Conservation (phyloP, 169 alveolate genomes). For the Cystoisospora suis region DNA sequence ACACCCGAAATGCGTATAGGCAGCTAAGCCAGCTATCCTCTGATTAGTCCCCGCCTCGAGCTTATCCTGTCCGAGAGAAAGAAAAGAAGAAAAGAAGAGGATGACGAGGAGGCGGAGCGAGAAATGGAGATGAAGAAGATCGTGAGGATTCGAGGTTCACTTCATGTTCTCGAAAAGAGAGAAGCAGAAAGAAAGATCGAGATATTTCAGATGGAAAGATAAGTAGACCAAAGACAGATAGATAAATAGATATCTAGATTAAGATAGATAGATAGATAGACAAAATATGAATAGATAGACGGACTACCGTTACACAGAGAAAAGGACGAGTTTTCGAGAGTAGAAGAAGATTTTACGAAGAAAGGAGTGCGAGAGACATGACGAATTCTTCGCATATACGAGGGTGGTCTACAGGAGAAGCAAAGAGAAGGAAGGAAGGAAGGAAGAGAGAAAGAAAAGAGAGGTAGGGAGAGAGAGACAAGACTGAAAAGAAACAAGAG, state of each 20-base stretch:
- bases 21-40: slow-evolving; percentile 42
- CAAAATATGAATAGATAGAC: no score
- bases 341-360: not conserved
- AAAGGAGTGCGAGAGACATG: not conserved
- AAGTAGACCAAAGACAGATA: no score
- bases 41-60: slow-evolving; percentile 31
- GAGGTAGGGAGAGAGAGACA: not conserved
- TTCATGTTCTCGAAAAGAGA: no score
- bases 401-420: no score
- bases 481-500: not conserved
- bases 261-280: no score
- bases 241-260: no score
- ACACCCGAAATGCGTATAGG: slow-evolving; percentile 64
- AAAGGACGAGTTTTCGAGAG: no score
- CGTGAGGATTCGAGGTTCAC: no score
- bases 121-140: not conserved
- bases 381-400: not conserved
- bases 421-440: not conserved
- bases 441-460: not conserved
- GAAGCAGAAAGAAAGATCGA: no score
- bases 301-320: no score
- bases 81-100: not conserved
- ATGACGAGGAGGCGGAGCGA: not conserved
- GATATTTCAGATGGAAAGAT: no score
- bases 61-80: not conserved